Base-by-base conservation (phyloP, 768 basidiomycete species). In the Auriscalpium microsporum region DNA sequence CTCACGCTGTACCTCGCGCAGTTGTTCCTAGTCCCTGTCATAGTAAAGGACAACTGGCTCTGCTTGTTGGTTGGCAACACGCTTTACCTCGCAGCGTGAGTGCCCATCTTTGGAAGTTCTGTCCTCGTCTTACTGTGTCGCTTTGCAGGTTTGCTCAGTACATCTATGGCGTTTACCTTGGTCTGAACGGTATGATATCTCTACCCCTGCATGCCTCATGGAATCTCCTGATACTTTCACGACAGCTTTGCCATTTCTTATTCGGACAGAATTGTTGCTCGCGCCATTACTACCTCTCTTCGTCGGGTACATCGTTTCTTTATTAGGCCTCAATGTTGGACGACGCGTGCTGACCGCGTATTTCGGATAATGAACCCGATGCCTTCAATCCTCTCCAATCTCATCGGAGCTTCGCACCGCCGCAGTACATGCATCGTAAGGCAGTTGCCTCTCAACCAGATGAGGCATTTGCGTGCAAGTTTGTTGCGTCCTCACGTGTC, bases 21-120 rank as follows among this genome's bases (percentile, higher is more conserved):
- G 66, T 78, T 96, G 10, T 83, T 94, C 59, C 77, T 98, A 10
- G 79, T 90, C 2, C 87, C 91, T 2, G 78, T 97, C 48, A 76
- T 97, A 49, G 79, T 90, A 40, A 82, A 81, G 64, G 83, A 84
- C 62, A 90, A 88, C 62, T 97, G 94, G 94, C 81, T 94, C n/a
- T 95, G 92, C 66, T 77, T 97, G 40, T 87, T 88, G 75, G 77
- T 94, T 21, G 95, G 94, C 48, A 97, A 97, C 60, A 94, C 93
- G 1, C 72, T 94, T 10, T 94, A 93, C 68, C 80, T 97, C 28
- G 84, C 85, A 21, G 94, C 89, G 84, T 90, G 72, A 60, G 81
- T 76, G 16, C 47, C 46, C 54, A 50, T 37, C 36, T 42, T 42
- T 33, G 46, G 36, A 11, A 11, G 17, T 8, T 23, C 21, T 44